Evolutionary conservation across 768 basidiomycete species (phyloP).

Genomic region (Leccinum arenicola): DNA sequence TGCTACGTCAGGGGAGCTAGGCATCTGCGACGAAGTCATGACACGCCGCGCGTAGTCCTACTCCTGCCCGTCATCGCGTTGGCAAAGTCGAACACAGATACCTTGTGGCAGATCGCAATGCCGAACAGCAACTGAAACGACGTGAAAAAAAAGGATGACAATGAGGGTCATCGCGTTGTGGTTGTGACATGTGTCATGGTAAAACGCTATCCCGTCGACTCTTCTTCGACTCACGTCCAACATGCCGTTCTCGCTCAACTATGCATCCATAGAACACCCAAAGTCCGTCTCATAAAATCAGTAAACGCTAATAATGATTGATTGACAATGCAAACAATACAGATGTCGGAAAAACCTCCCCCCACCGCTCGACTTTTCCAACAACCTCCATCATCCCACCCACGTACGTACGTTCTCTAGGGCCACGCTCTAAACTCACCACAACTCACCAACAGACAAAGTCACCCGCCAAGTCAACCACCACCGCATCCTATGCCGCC

Average conservation of each 20-base stretch:
- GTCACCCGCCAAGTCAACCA: slow-evolving; percentile 35
- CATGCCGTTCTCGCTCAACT: slow-evolving; percentile 32
- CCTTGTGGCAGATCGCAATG: no score
- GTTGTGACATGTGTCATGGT: no score
- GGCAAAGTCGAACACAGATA: neutral
- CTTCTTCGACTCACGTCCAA: neutral
- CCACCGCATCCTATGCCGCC: slow-evolving; percentile 52
- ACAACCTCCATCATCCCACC: slow-evolving; percentile 34
- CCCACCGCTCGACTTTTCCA: slow-evolving; percentile 67
- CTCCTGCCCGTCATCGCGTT: neutral
- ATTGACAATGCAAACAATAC: neutral
- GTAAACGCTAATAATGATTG: no score
- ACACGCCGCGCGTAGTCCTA: no score
- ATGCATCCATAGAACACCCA: slow-evolving; percentile 30
- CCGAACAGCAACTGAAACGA: no score
- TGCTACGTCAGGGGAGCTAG: no score
- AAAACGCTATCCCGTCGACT: no score
- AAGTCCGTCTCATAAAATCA: slow-evolving; percentile 14
- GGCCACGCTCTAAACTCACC: no score
- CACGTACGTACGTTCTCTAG: slow-evolving; percentile 10
- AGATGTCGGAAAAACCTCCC: slow-evolving; percentile 68
- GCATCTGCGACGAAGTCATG: no score
- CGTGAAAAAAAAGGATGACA: no score
- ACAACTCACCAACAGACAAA: slow-evolving; percentile 40
- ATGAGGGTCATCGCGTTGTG: no score